These are phyloP conservation scores for Anethum foeniculum DNA, from an alignment of 140 eudicot genomes.

Conservation along the genomic window DNA sequence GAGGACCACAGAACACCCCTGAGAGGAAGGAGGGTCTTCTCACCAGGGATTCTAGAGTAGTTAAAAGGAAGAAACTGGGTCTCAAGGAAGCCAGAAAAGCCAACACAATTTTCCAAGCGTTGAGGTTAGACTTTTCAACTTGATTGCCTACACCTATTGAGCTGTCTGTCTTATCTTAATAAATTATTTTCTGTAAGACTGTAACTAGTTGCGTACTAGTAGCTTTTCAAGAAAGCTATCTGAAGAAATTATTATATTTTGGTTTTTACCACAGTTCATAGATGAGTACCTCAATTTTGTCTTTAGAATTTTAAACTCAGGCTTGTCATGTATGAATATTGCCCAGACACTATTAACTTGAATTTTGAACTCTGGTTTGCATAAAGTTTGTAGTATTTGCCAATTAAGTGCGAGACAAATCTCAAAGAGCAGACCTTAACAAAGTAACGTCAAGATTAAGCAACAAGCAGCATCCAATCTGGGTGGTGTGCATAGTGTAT, in stretches of 20 bases:
- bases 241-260: neutral
- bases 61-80: conserved; percentile 89
- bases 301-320: neutral
- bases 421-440: neutral
- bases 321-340: neutral
- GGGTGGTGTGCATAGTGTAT: neutral
- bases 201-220: neutral
- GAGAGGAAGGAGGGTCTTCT: conserved; percentile 75
- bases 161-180: neutral
- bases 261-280: neutral
- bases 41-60: conserved; percentile 82
- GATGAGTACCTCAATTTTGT: neutral
- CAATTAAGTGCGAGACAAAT: neutral
- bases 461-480: neutral
- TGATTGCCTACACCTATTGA: neutral
- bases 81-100: conserved; percentile 88
- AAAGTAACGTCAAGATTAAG: neutral
- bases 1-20: conserved; percentile 61
- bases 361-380: neutral
- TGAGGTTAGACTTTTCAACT: conserved; percentile 38
- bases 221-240: neutral
- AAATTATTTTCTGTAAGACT: neutral
- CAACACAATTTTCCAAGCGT: conserved; percentile 96
- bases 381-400: neutral
- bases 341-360: neutral